Evolutionary conservation across 2,329 filamentous ascomycete species (phyloP).

Genomic region (Fusarium euwallaceae): DNA sequence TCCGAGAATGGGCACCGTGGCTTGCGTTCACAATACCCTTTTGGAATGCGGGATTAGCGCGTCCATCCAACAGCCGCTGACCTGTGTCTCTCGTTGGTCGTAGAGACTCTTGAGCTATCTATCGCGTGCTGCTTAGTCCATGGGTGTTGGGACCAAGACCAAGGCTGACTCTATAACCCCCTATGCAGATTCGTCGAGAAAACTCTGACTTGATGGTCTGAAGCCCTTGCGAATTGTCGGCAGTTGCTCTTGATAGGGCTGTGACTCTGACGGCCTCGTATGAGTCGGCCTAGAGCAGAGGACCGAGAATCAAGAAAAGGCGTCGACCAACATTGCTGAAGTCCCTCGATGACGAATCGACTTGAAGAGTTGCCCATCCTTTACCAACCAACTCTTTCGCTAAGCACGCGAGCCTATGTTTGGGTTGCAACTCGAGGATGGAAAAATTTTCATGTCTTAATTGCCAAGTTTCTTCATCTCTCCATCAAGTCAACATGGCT

Average conservation of each 20-base stretch:
- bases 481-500: slow-evolving; percentile 1
- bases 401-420: slow-evolving; percentile 24
- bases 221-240: slow-evolving; percentile 19
- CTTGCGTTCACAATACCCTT: slow-evolving; percentile 40
- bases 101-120: slow-evolving; percentile 21
- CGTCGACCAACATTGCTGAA: slow-evolving; percentile 22
- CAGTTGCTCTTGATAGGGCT: slow-evolving; percentile 38
- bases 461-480: background rate
- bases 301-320: slow-evolving; percentile 14
- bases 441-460: slow-evolving; percentile 5
- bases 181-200: slow-evolving; percentile 8
- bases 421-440: slow-evolving; percentile 1
- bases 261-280: slow-evolving; percentile 7
- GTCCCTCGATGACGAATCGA: slow-evolving; percentile 10
- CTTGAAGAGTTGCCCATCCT: background rate
- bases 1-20: slow-evolving; percentile 43
- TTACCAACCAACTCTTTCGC: slow-evolving; percentile 8
- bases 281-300: slow-evolving; percentile 14
- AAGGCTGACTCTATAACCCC: slow-evolving; percentile 10
- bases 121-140: slow-evolving; percentile 15
- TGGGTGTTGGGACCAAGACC: slow-evolving; percentile 13
- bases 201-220: slow-evolving; percentile 15
- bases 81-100: slow-evolving; percentile 40
- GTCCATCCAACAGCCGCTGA: slow-evolving; percentile 39
- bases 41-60: slow-evolving; percentile 50